Conservation (phyloP, 805 yeast genomes). For the Starmerella roubikii region DNA sequence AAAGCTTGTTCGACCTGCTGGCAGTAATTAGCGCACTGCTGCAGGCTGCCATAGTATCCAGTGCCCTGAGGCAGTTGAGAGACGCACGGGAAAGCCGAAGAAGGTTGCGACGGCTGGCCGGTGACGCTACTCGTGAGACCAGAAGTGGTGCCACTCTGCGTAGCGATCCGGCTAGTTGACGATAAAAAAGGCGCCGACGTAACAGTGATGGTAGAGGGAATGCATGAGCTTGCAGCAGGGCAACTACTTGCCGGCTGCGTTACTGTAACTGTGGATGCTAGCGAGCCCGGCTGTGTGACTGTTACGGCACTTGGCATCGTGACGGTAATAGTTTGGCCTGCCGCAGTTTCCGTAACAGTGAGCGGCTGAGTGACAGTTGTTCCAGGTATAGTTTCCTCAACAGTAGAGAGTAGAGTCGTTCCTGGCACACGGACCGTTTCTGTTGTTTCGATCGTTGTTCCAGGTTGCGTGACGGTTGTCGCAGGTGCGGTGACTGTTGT, state of each 20-base stretch:
- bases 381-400: constrained; percentile 13
- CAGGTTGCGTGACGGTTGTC: constrained; percentile 15
- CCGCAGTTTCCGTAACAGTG: constrained; percentile 4
- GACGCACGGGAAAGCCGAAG: constrained; percentile 12
- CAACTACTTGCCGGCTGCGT: constrained; percentile 11
- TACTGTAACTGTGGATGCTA: constrained; percentile 9
- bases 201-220: constrained; percentile 14
- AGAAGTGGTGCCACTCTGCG: constrained; percentile 26
- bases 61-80: constrained; percentile 10
- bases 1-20: constrained; percentile 8
- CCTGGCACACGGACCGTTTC: constrained; percentile 5
- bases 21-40: constrained; percentile 10
- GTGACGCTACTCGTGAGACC: constrained; percentile 28
- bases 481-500: constrained; percentile 20
- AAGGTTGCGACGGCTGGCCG: constrained; percentile 19
- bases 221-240: constrained; percentile 6
- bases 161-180: constrained; percentile 27
- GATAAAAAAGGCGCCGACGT: constrained; percentile 26
- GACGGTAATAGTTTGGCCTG: constrained; percentile 12
- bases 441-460: constrained; percentile 9
- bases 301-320: constrained; percentile 12
- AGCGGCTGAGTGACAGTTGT: constrained; percentile 10
- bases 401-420: constrained; percentile 1
- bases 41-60: constrained; percentile 6
- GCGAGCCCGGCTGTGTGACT: constrained; percentile 11